These are phyloP conservation scores for Zea mays DNA, from an alignment of 176 grass and related monocot species.

Conservation along the genomic window Zm-B73-REFERENCE-NAM-5.0 NC_050099.1:167082001-167082500, in stretches of 20 bases:
- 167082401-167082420: slow-evolving; percentile 63
- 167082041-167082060: slow-evolving; percentile 28
- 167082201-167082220: slow-evolving; percentile 58
- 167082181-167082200: slow-evolving; percentile 60
- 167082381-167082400: slow-evolving; percentile 73
- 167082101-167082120: slow-evolving; percentile 47
- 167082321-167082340: slow-evolving; percentile 68
- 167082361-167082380: slow-evolving; percentile 72
- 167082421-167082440: slow-evolving; percentile 66
- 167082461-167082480: slow-evolving; percentile 64
- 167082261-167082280: slow-evolving; percentile 77
- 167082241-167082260: slow-evolving; percentile 59
- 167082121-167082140: slow-evolving; percentile 53
- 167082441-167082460: slow-evolving; percentile 52
- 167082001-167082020: not conserved
- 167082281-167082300: slow-evolving; percentile 82
- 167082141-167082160: slow-evolving; percentile 63
- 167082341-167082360: slow-evolving; percentile 61
- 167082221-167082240: slow-evolving; percentile 55
- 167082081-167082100: slow-evolving; percentile 59
- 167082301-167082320: slow-evolving; percentile 52
- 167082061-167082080: not conserved
- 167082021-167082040: slow-evolving; percentile 10
- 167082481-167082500: slow-evolving; percentile 52
- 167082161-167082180: slow-evolving; percentile 49